Percentiles rank a stretch among this genome's conserved stretches.
Conservation (phyloP, 768 basidiomycete genomes). For the Galerina sulciceps region DNA sequence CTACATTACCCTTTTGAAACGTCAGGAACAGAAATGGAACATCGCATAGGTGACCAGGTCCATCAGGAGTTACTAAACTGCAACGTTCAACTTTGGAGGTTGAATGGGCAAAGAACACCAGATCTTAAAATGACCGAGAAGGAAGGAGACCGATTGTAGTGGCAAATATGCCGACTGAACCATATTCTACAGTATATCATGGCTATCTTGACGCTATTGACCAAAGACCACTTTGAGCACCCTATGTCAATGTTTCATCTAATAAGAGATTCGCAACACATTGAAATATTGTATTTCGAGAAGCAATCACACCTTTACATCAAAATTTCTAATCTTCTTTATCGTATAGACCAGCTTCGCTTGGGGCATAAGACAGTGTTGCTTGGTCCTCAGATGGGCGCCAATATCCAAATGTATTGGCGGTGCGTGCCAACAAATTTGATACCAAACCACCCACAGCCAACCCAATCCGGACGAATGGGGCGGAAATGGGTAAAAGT, state of each 20-base stretch:
- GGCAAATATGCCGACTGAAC: no score
- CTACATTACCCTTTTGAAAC: no score
- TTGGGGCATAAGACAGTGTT: not conserved
- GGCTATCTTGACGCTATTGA: no score
- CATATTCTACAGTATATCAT: no score
- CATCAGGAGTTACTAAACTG: no score
- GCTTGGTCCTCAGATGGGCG: not conserved
- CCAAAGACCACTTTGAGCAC: no score
- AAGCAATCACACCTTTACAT: not conserved
- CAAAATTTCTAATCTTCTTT: not conserved
- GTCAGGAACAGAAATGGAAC: no score
- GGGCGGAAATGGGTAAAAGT: slow-evolving; percentile 44
- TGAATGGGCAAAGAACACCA: no score
- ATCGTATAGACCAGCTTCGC: not conserved
- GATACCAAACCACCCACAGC: slow-evolving; percentile 27
- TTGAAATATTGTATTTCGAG: not conserved
- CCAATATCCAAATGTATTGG: slow-evolving; percentile 36
- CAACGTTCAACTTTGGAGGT: no score
- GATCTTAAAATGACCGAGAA: no score
- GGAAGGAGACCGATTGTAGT: no score
- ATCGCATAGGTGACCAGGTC: no score
- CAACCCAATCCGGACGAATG: slow-evolving; percentile 38
- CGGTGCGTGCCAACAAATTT: slow-evolving; percentile 31
- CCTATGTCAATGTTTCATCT: not conserved
- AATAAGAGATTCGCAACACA: not conserved